phyloP scores from a whole-genome alignment of 768 basidiomycete genomes.

The Trametes coccinea region DNA sequence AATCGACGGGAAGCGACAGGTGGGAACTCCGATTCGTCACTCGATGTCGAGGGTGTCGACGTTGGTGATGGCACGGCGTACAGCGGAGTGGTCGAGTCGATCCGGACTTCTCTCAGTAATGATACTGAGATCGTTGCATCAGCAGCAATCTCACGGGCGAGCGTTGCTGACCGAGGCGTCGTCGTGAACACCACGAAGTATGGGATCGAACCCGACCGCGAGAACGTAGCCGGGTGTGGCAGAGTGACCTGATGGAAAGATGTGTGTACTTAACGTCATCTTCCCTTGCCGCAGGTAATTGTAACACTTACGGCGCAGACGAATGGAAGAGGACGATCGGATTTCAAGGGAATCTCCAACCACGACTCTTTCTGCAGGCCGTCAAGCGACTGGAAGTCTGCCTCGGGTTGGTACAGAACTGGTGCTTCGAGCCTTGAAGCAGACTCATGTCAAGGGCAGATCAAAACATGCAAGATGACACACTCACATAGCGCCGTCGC shows the following conservation, averaged over 20 bases:
- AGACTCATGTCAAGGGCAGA: no score
- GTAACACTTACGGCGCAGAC: constrained; percentile 58
- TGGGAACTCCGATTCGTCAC: constrained; percentile 44
- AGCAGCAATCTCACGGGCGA: constrained; percentile 65
- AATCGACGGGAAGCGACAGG: constrained; percentile 27
- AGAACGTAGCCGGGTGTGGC: constrained; percentile 60
- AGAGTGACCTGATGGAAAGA: constrained; percentile 53
- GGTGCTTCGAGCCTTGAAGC: constrained; percentile 60
- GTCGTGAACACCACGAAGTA: constrained; percentile 77
- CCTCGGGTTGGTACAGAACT: constrained; percentile 58
- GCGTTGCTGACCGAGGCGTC: constrained; percentile 49
- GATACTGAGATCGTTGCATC: constrained; percentile 74
- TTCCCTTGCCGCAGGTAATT: constrained; percentile 1
- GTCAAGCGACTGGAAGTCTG: constrained; percentile 60
- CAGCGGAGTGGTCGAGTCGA: constrained; percentile 42
- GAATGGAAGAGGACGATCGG: constrained; percentile 62
- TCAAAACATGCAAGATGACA: not conserved
- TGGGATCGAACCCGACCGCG: constrained; percentile 61
- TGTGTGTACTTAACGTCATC: not conserved
- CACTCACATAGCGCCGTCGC: constrained; percentile 49
- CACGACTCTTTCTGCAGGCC: constrained; percentile 53
- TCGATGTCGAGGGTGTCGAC: constrained; percentile 37
- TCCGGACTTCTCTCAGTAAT: constrained; percentile 58
- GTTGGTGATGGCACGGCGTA: constrained; percentile 42
- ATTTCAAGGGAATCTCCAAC: constrained; percentile 66